These are phyloP conservation scores for Boletus edulis DNA, from an alignment of 768 basidiomycete species.

Conservation along the genomic window DNA sequence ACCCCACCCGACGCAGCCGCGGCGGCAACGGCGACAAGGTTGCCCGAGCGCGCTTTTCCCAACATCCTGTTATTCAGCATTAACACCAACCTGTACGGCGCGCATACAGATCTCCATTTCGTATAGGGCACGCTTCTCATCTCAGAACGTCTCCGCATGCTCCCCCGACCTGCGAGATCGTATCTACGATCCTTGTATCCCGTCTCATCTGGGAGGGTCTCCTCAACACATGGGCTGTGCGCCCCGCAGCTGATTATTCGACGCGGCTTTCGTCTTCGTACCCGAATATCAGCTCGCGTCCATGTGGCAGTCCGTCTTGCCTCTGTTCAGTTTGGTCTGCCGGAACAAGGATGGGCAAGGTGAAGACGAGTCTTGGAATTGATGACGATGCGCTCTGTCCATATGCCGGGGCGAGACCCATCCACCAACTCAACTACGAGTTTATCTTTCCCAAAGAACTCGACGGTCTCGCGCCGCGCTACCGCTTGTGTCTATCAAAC, in stretches of 20 bases:
- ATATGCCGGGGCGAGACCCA: slow-evolving; percentile 69
- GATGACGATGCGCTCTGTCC: slow-evolving; percentile 72
- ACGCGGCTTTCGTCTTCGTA: not conserved
- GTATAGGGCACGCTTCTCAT: slow-evolving; percentile 88
- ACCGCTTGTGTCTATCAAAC: not conserved
- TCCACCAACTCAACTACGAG: slow-evolving; percentile 67
- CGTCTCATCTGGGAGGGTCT: slow-evolving; percentile 87
- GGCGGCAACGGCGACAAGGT: slow-evolving; percentile 86
- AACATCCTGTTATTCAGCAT: too few species aligned
- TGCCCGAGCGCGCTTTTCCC: slow-evolving; percentile 49
- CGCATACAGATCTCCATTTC: slow-evolving; percentile 66
- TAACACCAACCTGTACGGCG: too few species aligned
- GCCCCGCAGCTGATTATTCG: slow-evolving; percentile 32
- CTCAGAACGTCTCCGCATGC: slow-evolving; percentile 73
- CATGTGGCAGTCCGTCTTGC: slow-evolving; percentile 27
- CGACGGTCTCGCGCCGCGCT: slow-evolving; percentile 33
- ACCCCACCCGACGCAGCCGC: slow-evolving; percentile 83
- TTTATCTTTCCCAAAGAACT: slow-evolving; percentile 76
- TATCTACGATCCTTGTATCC: slow-evolving; percentile 86
- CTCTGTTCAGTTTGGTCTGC: not conserved
- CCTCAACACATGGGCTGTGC: slow-evolving; percentile 63
- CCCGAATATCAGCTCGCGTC: slow-evolving; percentile 6
- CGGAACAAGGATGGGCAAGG: not conserved
- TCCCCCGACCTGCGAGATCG: slow-evolving; percentile 65
- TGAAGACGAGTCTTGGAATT: slow-evolving; percentile 20